These are phyloP conservation scores for Pythium sukuiense DNA, from an alignment of 352 stramenopile genomes.

Conservation along the genomic window DNA sequence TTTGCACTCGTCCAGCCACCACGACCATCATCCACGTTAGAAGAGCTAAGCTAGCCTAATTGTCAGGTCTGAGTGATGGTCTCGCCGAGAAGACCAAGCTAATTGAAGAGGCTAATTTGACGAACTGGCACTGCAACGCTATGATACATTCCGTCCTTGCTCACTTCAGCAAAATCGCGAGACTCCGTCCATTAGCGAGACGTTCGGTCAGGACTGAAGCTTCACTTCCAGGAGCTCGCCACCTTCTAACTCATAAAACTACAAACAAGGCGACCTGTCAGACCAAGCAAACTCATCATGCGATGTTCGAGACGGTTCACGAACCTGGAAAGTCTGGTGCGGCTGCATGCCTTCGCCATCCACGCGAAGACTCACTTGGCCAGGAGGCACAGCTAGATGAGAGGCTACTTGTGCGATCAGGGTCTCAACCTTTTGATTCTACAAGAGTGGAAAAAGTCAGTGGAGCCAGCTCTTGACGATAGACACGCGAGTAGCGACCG, in stretches of 20 bases:
- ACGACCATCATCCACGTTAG: not conserved
- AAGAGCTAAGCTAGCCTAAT: not conserved
- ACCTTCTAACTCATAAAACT: conserved; percentile 73
- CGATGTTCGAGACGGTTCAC: not conserved
- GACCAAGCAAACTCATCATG: too few relatives aligned
- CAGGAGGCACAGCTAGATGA: conserved; percentile 27
- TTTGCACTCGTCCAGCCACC: not conserved
- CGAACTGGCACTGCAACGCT: not conserved
- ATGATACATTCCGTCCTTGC: conserved; percentile 2
- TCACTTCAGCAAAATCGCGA: not conserved
- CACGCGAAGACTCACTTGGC: conserved; percentile 42
- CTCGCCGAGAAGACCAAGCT: not conserved
- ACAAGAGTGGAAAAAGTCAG: not conserved
- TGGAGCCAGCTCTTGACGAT: not conserved
- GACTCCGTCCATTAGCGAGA: not conserved
- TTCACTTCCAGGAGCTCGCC: conserved; percentile 65
- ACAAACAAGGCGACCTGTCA: conserved; percentile 5
- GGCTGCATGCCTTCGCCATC: conserved; percentile 54
- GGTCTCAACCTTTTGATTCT: conserved; percentile 47
- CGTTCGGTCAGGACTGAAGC: not conserved
- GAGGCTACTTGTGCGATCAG: conserved; percentile 38
- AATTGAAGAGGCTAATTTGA: not conserved
- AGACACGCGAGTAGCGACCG: conserved; percentile 4
- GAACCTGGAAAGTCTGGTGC: conserved; percentile 46
- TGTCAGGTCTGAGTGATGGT: not conserved